Percentiles rank a stretch among this genome's conserved stretches.
Conservation (phyloP, 768 basidiomycete genomes). For the Hemileccinum impolitum region DNA sequence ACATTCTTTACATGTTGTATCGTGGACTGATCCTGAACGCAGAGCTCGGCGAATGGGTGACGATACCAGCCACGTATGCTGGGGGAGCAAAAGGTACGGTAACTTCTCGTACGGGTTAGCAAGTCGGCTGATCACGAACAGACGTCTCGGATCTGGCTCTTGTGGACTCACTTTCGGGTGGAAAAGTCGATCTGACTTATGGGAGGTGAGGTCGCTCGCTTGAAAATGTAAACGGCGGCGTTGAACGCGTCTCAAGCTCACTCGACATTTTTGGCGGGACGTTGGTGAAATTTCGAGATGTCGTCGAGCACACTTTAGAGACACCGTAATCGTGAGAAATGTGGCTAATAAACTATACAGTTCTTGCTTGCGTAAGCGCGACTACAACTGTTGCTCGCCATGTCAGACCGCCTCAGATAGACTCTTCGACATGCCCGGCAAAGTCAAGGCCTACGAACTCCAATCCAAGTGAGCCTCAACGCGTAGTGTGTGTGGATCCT, state of each 20-base stretch:
- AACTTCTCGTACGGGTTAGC: background rate
- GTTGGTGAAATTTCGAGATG: conserved; percentile 57
- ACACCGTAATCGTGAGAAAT: conserved; percentile 28
- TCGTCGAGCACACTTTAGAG: conserved; percentile 32
- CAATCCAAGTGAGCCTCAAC: conserved; percentile 76
- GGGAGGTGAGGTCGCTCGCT: conserved; percentile 29
- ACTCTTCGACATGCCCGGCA: conserved; percentile 78
- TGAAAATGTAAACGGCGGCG: background rate
- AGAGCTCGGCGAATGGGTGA: conserved; percentile 92
- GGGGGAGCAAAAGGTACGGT: conserved; percentile 85
- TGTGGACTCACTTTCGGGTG: conserved; percentile 75
- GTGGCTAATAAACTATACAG: conserved; percentile 47
- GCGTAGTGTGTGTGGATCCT: background rate
- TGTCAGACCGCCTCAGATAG: too few relatives aligned
- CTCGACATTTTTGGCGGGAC: conserved; percentile 72
- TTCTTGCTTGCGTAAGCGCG: conserved; percentile 30
- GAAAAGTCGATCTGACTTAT: conserved; percentile 56
- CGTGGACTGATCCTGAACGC: conserved; percentile 10
- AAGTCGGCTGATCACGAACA: conserved; percentile 29
- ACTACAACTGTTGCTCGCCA: too few relatives aligned
- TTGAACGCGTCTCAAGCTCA: conserved; percentile 35
- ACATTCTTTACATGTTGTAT: background rate
- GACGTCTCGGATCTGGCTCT: conserved; percentile 78
- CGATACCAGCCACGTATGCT: conserved; percentile 92
- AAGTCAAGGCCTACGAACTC: conserved; percentile 96